These are phyloP conservation scores for Calocybe gangraenosa DNA, from an alignment of 768 basidiomycete species.

Conservation along the genomic window DNA sequence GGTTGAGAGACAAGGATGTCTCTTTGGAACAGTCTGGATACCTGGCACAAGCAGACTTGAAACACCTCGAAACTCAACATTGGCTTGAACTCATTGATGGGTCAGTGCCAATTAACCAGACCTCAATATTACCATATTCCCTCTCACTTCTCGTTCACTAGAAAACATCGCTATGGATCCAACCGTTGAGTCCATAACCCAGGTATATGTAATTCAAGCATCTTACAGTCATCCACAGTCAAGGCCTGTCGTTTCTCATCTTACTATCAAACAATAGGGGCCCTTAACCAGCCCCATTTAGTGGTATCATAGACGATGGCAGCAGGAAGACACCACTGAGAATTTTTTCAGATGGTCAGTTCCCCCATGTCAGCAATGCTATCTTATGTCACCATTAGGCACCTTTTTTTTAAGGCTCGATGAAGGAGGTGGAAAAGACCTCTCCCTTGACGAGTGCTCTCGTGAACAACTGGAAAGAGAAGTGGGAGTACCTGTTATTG, in stretches of 20 bases:
- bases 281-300: conserved; percentile 15
- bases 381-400: neutral
- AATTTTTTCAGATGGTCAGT: conserved; percentile 63
- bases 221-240: conserved; percentile 26
- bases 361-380: neutral
- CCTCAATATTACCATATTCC: too few species aligned
- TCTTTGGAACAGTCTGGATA: conserved; percentile 28
- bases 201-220: neutral
- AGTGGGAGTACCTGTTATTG: conserved; percentile 22
- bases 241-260: conserved; percentile 18
- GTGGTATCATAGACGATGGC: conserved; percentile 62
- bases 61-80: conserved; percentile 55
- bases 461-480: conserved; percentile 59
- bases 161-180: conserved; percentile 62
- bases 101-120: conserved; percentile 33
- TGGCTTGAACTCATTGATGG: conserved; percentile 62
- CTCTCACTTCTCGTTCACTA: conserved; percentile 11
- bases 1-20: conserved; percentile 40
- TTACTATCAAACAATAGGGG: neutral
- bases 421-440: conserved; percentile 49
- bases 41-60: conserved; percentile 30
- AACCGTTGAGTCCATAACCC: conserved; percentile 39
- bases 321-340: conserved; percentile 52
- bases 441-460: conserved; percentile 56
- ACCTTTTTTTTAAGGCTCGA: conserved; percentile 52